These are phyloP conservation scores for Calonectria hawksworthii DNA, from an alignment of 2,329 filamentous ascomycete species.

Conservation along the genomic window DNA sequence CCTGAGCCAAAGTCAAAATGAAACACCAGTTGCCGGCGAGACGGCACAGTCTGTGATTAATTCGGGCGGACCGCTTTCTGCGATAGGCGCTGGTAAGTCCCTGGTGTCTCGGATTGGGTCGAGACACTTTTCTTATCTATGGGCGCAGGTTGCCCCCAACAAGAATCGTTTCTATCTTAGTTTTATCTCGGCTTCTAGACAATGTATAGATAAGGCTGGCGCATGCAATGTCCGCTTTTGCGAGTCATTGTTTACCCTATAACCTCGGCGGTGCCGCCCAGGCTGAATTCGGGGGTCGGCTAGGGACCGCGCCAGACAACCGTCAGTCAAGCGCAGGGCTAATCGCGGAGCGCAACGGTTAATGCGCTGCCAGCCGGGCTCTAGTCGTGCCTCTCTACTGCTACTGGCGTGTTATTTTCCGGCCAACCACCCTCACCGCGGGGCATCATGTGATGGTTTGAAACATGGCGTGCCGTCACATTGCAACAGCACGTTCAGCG, in stretches of 20 bases:
- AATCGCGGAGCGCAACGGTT: constrained; percentile 10
- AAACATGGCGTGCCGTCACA: background rate
- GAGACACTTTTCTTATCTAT: background rate
- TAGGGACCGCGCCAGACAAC: background rate
- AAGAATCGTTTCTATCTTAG: background rate
- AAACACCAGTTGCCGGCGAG: background rate
- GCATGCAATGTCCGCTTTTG: background rate
- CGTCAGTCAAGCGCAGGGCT: background rate
- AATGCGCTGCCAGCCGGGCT: background rate
- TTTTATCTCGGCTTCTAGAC: background rate
- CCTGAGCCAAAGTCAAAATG: background rate
- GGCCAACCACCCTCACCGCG: background rate
- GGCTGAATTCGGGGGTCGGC: background rate
- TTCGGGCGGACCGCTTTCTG: background rate
- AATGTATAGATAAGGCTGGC: background rate
- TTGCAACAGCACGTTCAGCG: background rate
- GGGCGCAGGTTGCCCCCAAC: background rate
- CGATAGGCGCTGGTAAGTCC: background rate
- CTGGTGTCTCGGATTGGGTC: background rate
- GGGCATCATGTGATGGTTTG: background rate
- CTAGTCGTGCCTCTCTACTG: background rate
- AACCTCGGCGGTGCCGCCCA: background rate
- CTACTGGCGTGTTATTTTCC: background rate
- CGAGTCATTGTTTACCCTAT: background rate
- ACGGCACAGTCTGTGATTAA: background rate